These are phyloP conservation scores for Rutstroemia sp. DNA, from an alignment of 2,329 filamentous ascomycete species.

Conservation along the genomic window DNA sequence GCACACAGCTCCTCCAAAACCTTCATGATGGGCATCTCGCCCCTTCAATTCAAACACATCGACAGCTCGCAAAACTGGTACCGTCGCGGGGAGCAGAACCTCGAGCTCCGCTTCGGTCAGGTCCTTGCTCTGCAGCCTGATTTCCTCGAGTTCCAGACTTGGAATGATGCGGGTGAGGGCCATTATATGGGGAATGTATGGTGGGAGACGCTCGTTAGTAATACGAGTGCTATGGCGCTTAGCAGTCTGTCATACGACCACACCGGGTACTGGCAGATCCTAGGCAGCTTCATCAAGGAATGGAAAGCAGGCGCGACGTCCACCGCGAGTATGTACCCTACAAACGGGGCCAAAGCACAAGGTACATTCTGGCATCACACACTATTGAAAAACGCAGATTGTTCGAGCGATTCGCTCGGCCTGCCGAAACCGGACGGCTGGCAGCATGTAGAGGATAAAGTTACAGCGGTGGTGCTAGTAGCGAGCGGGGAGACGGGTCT, in stretches of 20 bases:
- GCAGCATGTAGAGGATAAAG: conserved; percentile 4
- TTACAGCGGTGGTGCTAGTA: conserved; percentile 12
- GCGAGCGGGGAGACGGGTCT: conserved; percentile 6
- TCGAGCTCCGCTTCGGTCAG: conserved; percentile 28
- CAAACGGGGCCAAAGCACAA: conserved; percentile 14
- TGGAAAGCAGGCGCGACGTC: conserved; percentile 30
- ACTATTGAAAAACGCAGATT: conserved; percentile 9
- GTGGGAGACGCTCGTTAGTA: conserved; percentile 27
- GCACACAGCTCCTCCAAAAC: conserved; percentile 28
- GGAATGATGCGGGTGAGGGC: conserved; percentile 35
- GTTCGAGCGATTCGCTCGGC: background rate
- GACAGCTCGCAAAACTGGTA: conserved; percentile 28
- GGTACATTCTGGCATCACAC: conserved; percentile 29
- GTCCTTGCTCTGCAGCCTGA: conserved; percentile 31
- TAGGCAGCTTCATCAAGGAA: conserved; percentile 31
- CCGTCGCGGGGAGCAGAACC: conserved; percentile 32
- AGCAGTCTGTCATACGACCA: conserved; percentile 31
- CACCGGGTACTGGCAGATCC: conserved; percentile 30
- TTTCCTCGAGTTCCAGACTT: conserved; percentile 34
- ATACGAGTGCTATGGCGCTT: conserved; percentile 19
- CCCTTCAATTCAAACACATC: conserved; percentile 34
- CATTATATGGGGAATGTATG: conserved; percentile 36
- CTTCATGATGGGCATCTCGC: conserved; percentile 34
- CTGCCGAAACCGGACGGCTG: conserved; percentile 4
- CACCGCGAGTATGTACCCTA: conserved; percentile 16